Evolutionary conservation across 1,139 yeast genomes (phyloP).

Genomic region (Hemisphaericaspora xylanilytica): DNA sequence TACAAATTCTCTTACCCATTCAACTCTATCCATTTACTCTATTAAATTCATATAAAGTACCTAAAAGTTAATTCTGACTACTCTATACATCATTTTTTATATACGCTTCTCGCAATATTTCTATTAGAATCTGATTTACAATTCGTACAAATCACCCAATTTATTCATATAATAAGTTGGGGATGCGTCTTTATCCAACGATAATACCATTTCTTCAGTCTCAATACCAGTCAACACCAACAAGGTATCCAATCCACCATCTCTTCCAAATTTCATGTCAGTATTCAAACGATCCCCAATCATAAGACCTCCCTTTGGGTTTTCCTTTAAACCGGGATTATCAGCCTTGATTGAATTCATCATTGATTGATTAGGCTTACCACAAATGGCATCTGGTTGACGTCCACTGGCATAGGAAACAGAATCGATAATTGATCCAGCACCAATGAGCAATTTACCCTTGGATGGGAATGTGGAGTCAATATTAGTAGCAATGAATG

Average conservation of each 20-base stretch:
- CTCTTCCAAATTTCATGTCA: slow-evolving; percentile 87
- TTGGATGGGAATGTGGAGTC: slow-evolving; percentile 93
- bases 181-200: slow-evolving; percentile 37
- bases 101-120: not conserved
- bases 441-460: slow-evolving; percentile 86
- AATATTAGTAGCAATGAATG: slow-evolving; percentile 91
- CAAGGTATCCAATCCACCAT: slow-evolving; percentile 80
- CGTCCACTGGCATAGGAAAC: slow-evolving; percentile 78
- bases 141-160: slow-evolving; percentile 73
- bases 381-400: slow-evolving; percentile 65
- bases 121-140: slow-evolving; percentile 1
- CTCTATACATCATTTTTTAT: too few species aligned
- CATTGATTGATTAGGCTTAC: slow-evolving; percentile 90
- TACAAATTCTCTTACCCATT: not conserved
- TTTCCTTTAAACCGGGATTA: slow-evolving; percentile 44
- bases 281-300: slow-evolving; percentile 95
- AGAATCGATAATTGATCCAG: slow-evolving; percentile 86
- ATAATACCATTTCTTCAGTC: slow-evolving; percentile 56
- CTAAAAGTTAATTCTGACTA: too few species aligned
- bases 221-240: slow-evolving; percentile 91
- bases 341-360: slow-evolving; percentile 83
- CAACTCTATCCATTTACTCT: not conserved
- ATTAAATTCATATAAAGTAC: not conserved
- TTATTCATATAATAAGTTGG: slow-evolving; percentile 74
- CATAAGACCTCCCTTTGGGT: slow-evolving; percentile 75